Conservation (phyloP, 2,329 filamentous ascomycete genomes). For the Botryotinia calthae region DNA sequence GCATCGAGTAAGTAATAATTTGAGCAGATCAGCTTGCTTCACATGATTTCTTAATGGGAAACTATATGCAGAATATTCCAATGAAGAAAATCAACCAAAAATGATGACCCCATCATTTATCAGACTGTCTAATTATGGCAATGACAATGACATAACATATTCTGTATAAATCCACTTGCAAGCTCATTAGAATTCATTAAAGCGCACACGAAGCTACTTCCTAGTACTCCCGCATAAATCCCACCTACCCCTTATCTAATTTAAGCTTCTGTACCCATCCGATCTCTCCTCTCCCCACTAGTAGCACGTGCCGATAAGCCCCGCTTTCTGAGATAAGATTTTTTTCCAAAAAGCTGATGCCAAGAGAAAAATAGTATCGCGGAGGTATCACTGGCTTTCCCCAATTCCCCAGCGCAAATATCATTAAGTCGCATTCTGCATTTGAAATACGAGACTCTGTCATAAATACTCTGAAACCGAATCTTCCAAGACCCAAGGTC, state of each 20-base stretch:
- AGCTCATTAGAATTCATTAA: background rate
- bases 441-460: background rate
- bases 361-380: background rate
- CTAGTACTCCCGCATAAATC: background rate
- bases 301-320: constrained; percentile 16
- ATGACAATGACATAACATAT: background rate
- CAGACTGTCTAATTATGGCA: background rate
- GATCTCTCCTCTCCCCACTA: background rate
- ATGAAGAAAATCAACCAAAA: background rate
- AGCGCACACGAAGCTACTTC: background rate
- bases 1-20: constrained; percentile 3
- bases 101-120: background rate
- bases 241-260: constrained; percentile 4
- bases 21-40: constrained; percentile 11
- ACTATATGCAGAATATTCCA: constrained; percentile 17
- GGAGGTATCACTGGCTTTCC: background rate
- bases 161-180: background rate
- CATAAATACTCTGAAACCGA: background rate
- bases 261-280: background rate
- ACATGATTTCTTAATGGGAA: background rate
- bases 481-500: background rate
- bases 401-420: background rate
- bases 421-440: background rate
- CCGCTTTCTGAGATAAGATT: constrained; percentile 15
- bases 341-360: constrained; percentile 5